phyloP scores from a whole-genome alignment of 2,329 filamentous ascomycete species.

The Gliomastix tumulicola region DNA sequence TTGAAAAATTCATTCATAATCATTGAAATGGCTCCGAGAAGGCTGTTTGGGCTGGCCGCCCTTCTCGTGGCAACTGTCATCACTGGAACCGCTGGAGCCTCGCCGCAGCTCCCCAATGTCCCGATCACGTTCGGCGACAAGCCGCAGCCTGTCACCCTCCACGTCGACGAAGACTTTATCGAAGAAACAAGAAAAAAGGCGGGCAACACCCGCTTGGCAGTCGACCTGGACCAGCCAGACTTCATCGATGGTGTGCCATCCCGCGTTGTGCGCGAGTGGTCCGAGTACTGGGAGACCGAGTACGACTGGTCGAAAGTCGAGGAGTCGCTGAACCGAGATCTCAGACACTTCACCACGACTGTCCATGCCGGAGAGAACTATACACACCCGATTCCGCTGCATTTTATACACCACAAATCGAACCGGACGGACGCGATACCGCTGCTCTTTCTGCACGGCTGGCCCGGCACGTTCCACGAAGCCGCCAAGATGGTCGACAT shows the following conservation, averaged over 20 bases:
- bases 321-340: background rate
- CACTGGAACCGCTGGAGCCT: too few relatives aligned
- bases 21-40: too few relatives aligned
- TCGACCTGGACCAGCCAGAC: background rate
- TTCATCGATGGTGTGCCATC: background rate
- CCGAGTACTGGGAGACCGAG: background rate
- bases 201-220: background rate
- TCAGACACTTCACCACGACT: constrained; percentile 1
- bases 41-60: too few relatives aligned
- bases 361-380: background rate
- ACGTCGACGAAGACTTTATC: constrained; percentile 1
- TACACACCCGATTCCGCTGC: constrained; percentile 1
- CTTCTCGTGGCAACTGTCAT: too few relatives aligned
- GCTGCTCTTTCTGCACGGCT: constrained; percentile 32
- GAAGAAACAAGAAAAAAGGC: background rate
- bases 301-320: constrained; percentile 3
- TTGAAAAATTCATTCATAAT: too few relatives aligned
- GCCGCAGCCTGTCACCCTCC: background rate
- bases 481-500: constrained; percentile 22
- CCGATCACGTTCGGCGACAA: background rate
- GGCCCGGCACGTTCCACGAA: constrained; percentile 34
- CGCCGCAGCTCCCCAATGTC: too few relatives aligned
- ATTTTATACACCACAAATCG: constrained; percentile 5
- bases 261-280: background rate
- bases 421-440: constrained; percentile 21